Evolutionary conservation across 73 alveolate species (phyloP), one percentile per base, ranked within the genome.

Genomic region (Paramecium sexaurelia): DNA sequence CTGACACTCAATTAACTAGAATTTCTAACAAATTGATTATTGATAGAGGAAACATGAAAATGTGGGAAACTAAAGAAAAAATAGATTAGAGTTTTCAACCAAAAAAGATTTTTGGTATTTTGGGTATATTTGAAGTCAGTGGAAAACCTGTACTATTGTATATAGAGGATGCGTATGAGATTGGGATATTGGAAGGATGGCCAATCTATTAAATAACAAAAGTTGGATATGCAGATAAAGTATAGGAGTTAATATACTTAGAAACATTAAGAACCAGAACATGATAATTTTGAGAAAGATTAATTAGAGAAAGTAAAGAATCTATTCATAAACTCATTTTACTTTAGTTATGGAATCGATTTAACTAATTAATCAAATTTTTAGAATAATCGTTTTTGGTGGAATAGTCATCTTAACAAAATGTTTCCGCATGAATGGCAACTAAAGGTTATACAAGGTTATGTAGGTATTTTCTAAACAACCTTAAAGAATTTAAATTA

Each of bases 141-240:
- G 83, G 83, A 9, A 61, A 32, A 27, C 83, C 83, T 13, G 83
- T 61, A 9, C 9, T 61, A 61, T 29, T 61, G 22, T 61, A 7
- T 61, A 61, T 61, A 29, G 83, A 61, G 5, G 43, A 61, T 26
- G 83, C 43, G 5, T 19, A 51, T 51, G 5, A 17, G 32, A 61
- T 61, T 61, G 83, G 83, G 1, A 9, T 22, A 32, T 10, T 61
- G 11, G 83, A 61, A 61, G 83, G 83, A 61, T 61, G 83, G 83
- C 47, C 83, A 61, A 61, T 61, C 11, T 61, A 61, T 61, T 5
- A 32, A 29, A 61, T 61, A 26, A 61, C 43, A 26, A 61, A 61
- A 26, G 83, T 61, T 5, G 83, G 83, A 29, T 61, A 11, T 32
- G 43, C 10, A 61, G 83, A 61, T 29, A 61, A 61, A 29, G 83